Evolutionary conservation across 2,329 filamentous ascomycete species (phyloP).

Genomic region (Calonectria honghensis): DNA sequence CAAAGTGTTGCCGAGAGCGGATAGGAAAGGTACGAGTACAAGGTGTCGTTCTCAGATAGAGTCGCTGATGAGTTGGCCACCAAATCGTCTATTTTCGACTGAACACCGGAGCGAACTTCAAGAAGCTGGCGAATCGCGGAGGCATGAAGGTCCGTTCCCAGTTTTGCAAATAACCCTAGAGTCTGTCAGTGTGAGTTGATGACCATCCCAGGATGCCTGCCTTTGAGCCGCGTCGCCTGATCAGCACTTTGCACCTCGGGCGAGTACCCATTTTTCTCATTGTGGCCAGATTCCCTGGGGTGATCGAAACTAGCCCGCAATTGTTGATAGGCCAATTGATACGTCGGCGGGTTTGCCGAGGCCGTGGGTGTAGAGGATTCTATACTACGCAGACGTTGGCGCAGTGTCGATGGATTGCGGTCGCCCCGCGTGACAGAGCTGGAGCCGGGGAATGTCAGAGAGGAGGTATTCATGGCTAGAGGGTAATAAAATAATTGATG

Average conservation of each 20-base stretch:
- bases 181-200: background rate
- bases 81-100: slow-evolving; percentile 49
- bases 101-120: slow-evolving; percentile 49
- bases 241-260: slow-evolving; percentile 14
- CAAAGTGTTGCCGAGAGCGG: slow-evolving; percentile 59
- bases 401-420: slow-evolving; percentile 49
- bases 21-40: slow-evolving; percentile 59
- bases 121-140: slow-evolving; percentile 49
- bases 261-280: background rate
- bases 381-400: slow-evolving; percentile 55
- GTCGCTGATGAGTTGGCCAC: slow-evolving; percentile 41
- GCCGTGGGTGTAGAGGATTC: slow-evolving; percentile 35
- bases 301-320: slow-evolving; percentile 51
- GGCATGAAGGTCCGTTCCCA: slow-evolving; percentile 49
- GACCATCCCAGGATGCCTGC: slow-evolving; percentile 19
- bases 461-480: slow-evolving; percentile 3
- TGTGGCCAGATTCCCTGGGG: background rate
- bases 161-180: slow-evolving; percentile 52
- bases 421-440: slow-evolving; percentile 38
- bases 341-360: slow-evolving; percentile 25
- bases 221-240: slow-evolving; percentile 47
- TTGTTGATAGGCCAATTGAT: slow-evolving; percentile 51
- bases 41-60: slow-evolving; percentile 42
- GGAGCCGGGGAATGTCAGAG: slow-evolving; percentile 22
- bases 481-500: background rate